Percentiles rank a stretch among this genome's conserved stretches.
These are phyloP conservation scores for Mortierella sp. DNA, from an alignment of 371 early-diverging fungal species.

Conservation along the genomic window DNA sequence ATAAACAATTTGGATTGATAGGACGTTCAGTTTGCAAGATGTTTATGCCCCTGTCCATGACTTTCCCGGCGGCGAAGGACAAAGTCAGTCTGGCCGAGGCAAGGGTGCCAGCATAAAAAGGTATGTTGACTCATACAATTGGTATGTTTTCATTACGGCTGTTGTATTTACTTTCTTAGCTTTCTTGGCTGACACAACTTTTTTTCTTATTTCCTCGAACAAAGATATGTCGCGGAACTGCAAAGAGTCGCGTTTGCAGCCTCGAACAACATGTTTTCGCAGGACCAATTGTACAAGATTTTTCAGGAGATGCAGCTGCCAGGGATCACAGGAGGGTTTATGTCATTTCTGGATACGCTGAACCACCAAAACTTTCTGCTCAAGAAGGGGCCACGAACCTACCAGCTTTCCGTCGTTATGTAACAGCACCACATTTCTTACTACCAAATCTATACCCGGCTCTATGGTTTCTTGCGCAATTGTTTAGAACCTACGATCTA, in stretches of 20 bases:
- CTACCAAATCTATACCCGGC: background rate
- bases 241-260: constrained; percentile 65
- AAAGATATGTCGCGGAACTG: constrained; percentile 70
- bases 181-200: background rate
- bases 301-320: constrained; percentile 63
- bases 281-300: constrained; percentile 66
- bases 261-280: constrained; percentile 70
- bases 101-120: constrained; percentile 40
- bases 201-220: background rate
- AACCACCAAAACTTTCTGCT: constrained; percentile 77
- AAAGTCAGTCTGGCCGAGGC: constrained; percentile 41
- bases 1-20: constrained; percentile 15
- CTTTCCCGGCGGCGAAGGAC: constrained; percentile 19
- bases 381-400: constrained; percentile 67
- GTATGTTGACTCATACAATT: background rate
- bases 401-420: constrained; percentile 62
- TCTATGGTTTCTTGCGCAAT: background rate
- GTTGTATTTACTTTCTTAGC: background rate
- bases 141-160: background rate
- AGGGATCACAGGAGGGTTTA: constrained; percentile 64
- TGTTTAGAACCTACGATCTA: too few relatives aligned
- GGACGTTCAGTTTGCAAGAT: constrained; percentile 58
- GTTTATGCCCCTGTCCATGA: constrained; percentile 16
- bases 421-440: background rate
- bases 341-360: constrained; percentile 71